Percentiles rank a stretch among this genome's conserved stretches.
These are phyloP conservation scores for Neurospora sp. DNA, from an alignment of 495 filamentous ascomycete genomes.

Conservation along the genomic window DNA sequence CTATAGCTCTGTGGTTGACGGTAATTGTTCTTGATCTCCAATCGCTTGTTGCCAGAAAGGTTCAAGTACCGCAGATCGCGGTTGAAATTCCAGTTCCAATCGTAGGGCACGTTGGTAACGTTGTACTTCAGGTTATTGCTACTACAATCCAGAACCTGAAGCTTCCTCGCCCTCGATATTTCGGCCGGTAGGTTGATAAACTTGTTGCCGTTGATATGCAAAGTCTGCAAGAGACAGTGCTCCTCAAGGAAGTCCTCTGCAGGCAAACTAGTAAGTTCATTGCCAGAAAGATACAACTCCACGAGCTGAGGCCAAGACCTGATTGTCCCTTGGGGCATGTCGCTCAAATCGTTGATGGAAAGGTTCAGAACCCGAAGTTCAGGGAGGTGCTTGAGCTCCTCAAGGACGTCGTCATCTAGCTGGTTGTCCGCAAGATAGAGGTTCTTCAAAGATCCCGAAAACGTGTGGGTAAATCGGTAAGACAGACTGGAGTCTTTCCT, in stretches of 20 bases:
- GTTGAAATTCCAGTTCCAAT: conserved; percentile 99
- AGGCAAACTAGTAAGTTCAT: conserved; percentile 81
- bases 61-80: conserved; percentile 90
- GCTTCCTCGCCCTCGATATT: conserved; percentile 81
- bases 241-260: conserved; percentile 85
- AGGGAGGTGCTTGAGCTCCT: conserved; percentile 70
- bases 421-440: conserved; percentile 89
- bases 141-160: conserved; percentile 84
- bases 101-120: conserved; percentile 97
- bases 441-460: conserved; percentile 72
- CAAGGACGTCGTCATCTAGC: conserved; percentile 86
- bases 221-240: conserved; percentile 69
- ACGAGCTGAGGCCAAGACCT: conserved; percentile 77
- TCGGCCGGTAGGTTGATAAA: conserved; percentile 96
- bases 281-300: conserved; percentile 92
- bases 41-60: conserved; percentile 88
- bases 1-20: conserved; percentile 41
- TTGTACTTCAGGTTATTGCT: conserved; percentile 99
- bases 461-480: conserved; percentile 64
- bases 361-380: conserved; percentile 87
- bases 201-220: conserved; percentile 95
- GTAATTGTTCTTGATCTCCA: conserved; percentile 69
- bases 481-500: conserved; percentile 87
- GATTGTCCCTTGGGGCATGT: conserved; percentile 81
- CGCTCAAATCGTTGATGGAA: conserved; percentile 87